Evolutionary conservation across 2,329 filamentous ascomycete genomes (phyloP).

Genomic region (Aspergillus pseudotamarii): DNA sequence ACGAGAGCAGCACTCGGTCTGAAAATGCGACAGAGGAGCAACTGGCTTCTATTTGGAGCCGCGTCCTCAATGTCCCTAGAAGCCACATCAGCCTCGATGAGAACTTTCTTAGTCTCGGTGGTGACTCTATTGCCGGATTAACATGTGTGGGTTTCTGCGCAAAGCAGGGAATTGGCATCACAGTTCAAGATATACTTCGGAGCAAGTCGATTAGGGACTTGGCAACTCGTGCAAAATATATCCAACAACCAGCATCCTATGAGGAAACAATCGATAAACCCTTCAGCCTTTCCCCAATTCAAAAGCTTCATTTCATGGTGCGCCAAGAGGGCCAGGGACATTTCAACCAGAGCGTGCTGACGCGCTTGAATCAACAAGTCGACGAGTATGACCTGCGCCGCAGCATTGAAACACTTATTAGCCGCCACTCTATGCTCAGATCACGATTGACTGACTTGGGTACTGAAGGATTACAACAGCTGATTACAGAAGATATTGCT

Average conservation of each 20-base stretch:
- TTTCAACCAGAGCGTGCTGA: constrained; percentile 44
- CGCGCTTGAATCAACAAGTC: constrained; percentile 32
- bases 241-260: constrained; percentile 36
- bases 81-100: constrained; percentile 36
- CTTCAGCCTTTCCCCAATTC: constrained; percentile 42
- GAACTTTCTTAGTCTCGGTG: constrained; percentile 50
- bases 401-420: constrained; percentile 36
- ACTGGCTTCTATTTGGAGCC: constrained; percentile 39
- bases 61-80: constrained; percentile 42
- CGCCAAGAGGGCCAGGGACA: constrained; percentile 37
- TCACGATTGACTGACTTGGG: constrained; percentile 32
- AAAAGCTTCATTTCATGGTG: constrained; percentile 40
- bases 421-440: constrained; percentile 43
- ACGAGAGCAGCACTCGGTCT: constrained; percentile 15
- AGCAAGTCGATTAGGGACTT: constrained; percentile 49
- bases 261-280: constrained; percentile 33
- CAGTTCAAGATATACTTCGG: constrained; percentile 52
- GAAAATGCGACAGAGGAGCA: constrained; percentile 33
- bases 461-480: constrained; percentile 26
- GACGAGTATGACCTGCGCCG: constrained; percentile 25
- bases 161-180: constrained; percentile 48
- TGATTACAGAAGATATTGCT: constrained; percentile 32
- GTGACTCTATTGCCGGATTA: constrained; percentile 56
- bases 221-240: constrained; percentile 33
- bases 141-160: constrained; percentile 52